These are phyloP conservation scores for Tricholomella constricta DNA, from an alignment of 768 basidiomycete species.

Conservation along the genomic window DNA sequence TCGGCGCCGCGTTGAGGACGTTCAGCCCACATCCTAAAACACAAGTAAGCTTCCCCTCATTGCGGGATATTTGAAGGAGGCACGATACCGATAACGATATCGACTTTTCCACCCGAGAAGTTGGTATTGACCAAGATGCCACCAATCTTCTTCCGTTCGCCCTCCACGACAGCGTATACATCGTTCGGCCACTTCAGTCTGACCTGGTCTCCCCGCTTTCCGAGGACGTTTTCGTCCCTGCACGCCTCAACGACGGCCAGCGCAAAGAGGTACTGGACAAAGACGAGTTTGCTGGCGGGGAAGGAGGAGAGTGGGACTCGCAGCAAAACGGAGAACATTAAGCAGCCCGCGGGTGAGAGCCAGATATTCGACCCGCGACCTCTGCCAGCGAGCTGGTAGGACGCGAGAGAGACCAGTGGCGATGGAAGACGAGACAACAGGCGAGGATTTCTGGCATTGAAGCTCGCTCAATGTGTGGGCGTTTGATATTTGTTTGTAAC, in stretches of 20 bases:
- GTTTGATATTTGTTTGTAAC: constrained; percentile 21
- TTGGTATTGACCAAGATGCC: constrained; percentile 91
- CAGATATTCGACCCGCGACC: constrained; percentile 89
- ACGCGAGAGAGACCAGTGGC: constrained; percentile 82
- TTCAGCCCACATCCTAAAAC: constrained; percentile 85
- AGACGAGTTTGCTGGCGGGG: constrained; percentile 74
- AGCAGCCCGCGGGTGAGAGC: constrained; percentile 90
- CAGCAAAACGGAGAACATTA: constrained; percentile 79
- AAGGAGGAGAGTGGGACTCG: constrained; percentile 54
- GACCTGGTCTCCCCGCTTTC: constrained; percentile 54
- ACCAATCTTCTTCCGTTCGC: constrained; percentile 76
- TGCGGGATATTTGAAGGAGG: too few species aligned
- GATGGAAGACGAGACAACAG: constrained; percentile 70
- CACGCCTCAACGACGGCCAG: constrained; percentile 90
- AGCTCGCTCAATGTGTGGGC: background rate
- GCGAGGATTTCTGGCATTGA: constrained; percentile 72
- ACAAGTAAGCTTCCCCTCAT: background rate
- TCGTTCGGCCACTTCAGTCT: constrained; percentile 98
- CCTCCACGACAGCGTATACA: constrained; percentile 69
- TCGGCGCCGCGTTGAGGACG: constrained; percentile 78
- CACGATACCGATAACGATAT: constrained; percentile 74
- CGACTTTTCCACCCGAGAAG: constrained; percentile 70
- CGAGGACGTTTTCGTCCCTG: constrained; percentile 57
- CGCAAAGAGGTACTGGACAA: constrained; percentile 90
- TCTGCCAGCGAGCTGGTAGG: constrained; percentile 84